Conservation (phyloP, 2,329 filamentous ascomycete genomes). For the Fusarium sp. region DNA sequence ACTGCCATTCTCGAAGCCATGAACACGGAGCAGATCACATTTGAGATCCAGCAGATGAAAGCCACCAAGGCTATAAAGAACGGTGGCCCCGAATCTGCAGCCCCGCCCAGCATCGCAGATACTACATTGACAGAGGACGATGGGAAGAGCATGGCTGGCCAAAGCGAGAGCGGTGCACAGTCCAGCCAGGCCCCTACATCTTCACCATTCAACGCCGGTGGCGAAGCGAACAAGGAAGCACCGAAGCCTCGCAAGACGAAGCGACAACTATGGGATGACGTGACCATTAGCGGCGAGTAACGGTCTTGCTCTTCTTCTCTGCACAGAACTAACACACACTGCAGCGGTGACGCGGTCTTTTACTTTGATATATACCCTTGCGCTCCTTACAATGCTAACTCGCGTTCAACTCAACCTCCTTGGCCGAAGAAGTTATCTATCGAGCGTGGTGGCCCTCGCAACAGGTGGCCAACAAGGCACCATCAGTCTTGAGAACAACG, state of each 20-base stretch:
- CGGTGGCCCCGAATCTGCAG: conserved; percentile 64
- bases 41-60: conserved; percentile 95
- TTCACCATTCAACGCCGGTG: conserved; percentile 55
- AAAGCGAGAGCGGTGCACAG: conserved; percentile 84
- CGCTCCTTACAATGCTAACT: conserved; percentile 89
- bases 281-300: conserved; percentile 89
- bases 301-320: neutral
- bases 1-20: conserved; percentile 88
- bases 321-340: conserved; percentile 19
- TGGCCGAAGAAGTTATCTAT: conserved; percentile 93
- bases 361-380: conserved; percentile 90
- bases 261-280: conserved; percentile 94
- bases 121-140: conserved; percentile 88
- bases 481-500: conserved; percentile 92
- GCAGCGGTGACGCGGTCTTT: conserved; percentile 89
- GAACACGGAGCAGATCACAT: conserved; percentile 91
- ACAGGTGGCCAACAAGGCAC: conserved; percentile 77
- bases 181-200: conserved; percentile 78
- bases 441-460: conserved; percentile 91
- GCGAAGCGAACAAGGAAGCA: conserved; percentile 49
- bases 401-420: conserved; percentile 97
- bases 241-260: conserved; percentile 77
- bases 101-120: conserved; percentile 68
- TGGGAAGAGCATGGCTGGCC: conserved; percentile 77
- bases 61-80: conserved; percentile 70